Conservation (phyloP, 1,139 yeast genomes). For the Protomyces pachydermus region DNA sequence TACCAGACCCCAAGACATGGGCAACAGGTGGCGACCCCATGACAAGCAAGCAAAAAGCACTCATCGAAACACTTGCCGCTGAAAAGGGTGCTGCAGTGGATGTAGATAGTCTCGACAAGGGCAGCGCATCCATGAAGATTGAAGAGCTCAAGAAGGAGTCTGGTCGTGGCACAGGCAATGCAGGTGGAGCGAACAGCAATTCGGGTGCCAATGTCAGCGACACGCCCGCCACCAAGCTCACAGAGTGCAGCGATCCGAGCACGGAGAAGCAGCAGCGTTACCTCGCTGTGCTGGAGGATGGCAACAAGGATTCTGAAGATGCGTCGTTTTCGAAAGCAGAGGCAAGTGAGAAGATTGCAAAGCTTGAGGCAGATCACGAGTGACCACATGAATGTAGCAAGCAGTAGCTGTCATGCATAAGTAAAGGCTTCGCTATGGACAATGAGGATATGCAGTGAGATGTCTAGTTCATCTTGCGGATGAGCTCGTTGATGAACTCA, state of each 20-base stretch:
- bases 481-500: slow-evolving; percentile 94
- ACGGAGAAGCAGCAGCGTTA: slow-evolving; percentile 4
- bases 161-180: neutral
- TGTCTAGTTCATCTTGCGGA: slow-evolving; percentile 87
- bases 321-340: slow-evolving; percentile 14
- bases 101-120: slow-evolving; percentile 14
- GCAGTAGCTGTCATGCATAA: neutral
- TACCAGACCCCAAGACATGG: slow-evolving; percentile 24
- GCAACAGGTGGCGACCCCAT: slow-evolving; percentile 25
- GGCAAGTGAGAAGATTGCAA: slow-evolving; percentile 24
- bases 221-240: neutral
- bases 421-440: neutral
- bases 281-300: slow-evolving; percentile 20
- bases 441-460: neutral
- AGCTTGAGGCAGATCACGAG: slow-evolving; percentile 6
- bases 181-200: slow-evolving; percentile 2
- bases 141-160: slow-evolving; percentile 14
- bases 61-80: slow-evolving; percentile 14
- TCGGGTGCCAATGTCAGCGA: neutral
- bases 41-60: slow-evolving; percentile 20
- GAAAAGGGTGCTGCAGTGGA: slow-evolving; percentile 24
- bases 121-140: slow-evolving; percentile 14
- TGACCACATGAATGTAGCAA: neutral
- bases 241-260: neutral
- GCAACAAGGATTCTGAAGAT: slow-evolving; percentile 13